Base-by-base conservation (phyloP, 2,329 filamentous ascomycete genomes). In the Scleromitrula shiraiana region DNA sequence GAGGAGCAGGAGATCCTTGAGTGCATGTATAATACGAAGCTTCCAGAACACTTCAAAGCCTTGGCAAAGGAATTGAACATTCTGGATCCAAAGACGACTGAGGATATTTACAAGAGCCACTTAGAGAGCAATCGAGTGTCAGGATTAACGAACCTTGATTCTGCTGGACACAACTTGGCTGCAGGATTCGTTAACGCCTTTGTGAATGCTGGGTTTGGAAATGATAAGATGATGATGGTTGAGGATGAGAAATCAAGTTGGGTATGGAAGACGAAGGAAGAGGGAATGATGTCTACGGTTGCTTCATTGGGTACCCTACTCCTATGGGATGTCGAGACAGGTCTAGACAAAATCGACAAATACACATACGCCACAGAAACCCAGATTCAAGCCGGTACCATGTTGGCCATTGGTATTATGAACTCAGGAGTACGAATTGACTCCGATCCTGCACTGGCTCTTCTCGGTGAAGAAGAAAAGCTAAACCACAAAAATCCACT, bases 41-140 rank as follows among this genome's bases (percentile, higher is more conserved):
- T 98, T 49, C 83, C 90, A 1, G 88, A 94, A 54, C 85, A 97
- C 68, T 98, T 95, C 77, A 95, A 95, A 68, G 80, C 85, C 5
- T 74, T 98, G 26, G 94, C 83, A 50, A 96, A 96, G 69, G 93
- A 98, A 66, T 76, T 98, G 46, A 97, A 98, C 67, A 91, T 98
- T 44, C 74, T 97, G 35, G 93, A 98, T 54, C 93, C 93, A 29
- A 97, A 96, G 73, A 87, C 88, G 36, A 94, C 91, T 0, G 93
- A 98, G 65, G 94, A 98, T 62, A 98, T 98, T 61, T 98, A 98
- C 78, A 98, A 98, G 74, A 95, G 89, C 63, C 93, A 98, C 68
- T 78, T 98, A 5, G 93, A 98, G 70, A 97, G 87, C 70, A 95
- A 84, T 60, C 81, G 94, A 53, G 93, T 94, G 45, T 88, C 88